Base-by-base conservation (phyloP, 1,284 basidiomycete genomes). In the Ceratobasidium papillatum region DNA sequence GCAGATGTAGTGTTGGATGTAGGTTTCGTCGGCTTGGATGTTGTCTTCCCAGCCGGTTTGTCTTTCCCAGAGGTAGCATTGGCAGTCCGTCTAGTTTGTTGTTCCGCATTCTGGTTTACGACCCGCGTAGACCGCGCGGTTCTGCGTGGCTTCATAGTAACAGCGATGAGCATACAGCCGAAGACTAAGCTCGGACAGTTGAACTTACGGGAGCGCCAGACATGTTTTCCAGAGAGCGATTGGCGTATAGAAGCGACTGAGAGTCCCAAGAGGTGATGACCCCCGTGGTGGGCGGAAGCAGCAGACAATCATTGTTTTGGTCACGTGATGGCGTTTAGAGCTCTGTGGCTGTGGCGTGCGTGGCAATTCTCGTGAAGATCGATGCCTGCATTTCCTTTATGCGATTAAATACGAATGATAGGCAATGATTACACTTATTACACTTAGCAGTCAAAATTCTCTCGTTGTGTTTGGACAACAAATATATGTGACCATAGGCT, bases 51-150 rank as follows among this genome's bases (percentile, higher is more conserved):
- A 3, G 51, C 19, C 22, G 52, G n/a, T 56, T 54, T 58, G 36
- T 69, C 65, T 49, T 30, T 34, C 8, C 11, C 17, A 19, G 32
- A 32, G 12, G 52, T 25, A 8, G 41, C 36, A 43, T 3, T 8
- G 12, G 43, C 54, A n/a, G 36, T n/a, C 3, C 64, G 64, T 12
- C 47, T 36, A 25, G 45, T 36, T 32, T 17, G 17, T n/a, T 52
- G 65, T 36, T 19, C 65, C 19, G 51, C 52, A 36, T 69, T 69
- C 52, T 69, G 47, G 38, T 69, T 58, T 25, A 58, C 41, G 36
- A 52, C 27, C 51, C 65, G 49, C 51, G 65, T 69, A 49, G 49
- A 45, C 45, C 64, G 45, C n/a, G 64, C 45, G 47, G 64, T 49
- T 36, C 64, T 45, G 32, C 64, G 64, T 34, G 64, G 43, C 49